Percentiles rank a stretch among this genome's conserved stretches.
Evolutionary conservation across 305 asterid species (phyloP).

Genomic region (Fraxinus greggii): DNA sequence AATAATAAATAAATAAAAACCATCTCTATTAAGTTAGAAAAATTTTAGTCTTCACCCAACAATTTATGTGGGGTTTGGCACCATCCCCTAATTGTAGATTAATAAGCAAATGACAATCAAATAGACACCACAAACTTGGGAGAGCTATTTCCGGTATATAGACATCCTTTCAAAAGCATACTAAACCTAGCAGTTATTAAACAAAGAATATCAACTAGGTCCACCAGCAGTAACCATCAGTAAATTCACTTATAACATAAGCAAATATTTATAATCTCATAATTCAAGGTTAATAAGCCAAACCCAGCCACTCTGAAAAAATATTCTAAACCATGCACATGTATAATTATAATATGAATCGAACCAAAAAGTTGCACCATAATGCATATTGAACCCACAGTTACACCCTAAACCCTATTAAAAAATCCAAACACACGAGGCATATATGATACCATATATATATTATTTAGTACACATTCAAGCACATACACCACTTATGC

Average conservation of each 20-base stretch:
- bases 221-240: not conserved
- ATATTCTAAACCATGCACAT: not conserved
- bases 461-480: not conserved
- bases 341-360: not conserved
- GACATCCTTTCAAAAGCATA: not conserved
- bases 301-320: not conserved
- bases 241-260: not conserved
- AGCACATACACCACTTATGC: not conserved
- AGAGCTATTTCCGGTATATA: not conserved
- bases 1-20: not conserved
- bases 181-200: not conserved
- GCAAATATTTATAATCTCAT: not conserved
- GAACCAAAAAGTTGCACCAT: not conserved
- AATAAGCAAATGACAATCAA: not conserved
- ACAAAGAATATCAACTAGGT: not conserved
- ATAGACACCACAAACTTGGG: not conserved
- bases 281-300: not conserved
- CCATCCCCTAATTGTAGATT: not conserved
- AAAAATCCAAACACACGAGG: not conserved
- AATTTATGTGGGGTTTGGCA: not conserved
- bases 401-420: not conserved
- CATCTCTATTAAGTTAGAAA: not conserved
- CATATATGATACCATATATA: not conserved
- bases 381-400: not conserved
- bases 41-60: not conserved